Percentiles rank a stretch among this genome's conserved stretches.
phyloP scores from a whole-genome alignment of 345 rosid species.

The Gossypium rotundifolium region DNA sequence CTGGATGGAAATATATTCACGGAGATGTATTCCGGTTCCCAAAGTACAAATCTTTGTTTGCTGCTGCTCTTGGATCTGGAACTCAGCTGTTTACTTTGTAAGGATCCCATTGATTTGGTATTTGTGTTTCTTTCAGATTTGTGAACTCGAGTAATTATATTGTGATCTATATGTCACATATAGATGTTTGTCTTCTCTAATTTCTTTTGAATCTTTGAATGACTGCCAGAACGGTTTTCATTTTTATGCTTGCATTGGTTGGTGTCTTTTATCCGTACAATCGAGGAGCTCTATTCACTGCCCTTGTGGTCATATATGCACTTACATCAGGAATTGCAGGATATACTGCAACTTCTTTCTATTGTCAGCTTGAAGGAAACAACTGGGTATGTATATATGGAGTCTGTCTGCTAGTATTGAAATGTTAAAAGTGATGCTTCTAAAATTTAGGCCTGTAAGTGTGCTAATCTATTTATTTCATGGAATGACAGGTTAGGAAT shows the following conservation, averaged over 20 bases:
- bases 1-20: constrained; percentile 86
- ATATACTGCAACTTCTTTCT: constrained; percentile 74
- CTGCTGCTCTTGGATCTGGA: constrained; percentile 65
- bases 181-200: neutral
- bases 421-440: neutral
- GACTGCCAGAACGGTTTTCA: constrained; percentile 57
- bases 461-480: constrained; percentile 6
- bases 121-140: neutral
- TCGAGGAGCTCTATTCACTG: constrained; percentile 86
- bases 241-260: constrained; percentile 71
- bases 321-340: constrained; percentile 92
- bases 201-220: neutral
- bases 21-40: constrained; percentile 87
- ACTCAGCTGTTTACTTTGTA: constrained; percentile 78
- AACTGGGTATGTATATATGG: constrained; percentile 57
- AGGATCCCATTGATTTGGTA: constrained; percentile 17
- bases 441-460: neutral
- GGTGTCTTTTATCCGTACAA: constrained; percentile 91
- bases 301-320: constrained; percentile 78
- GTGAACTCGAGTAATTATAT: neutral
- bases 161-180: neutral
- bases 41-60: constrained; percentile 18
- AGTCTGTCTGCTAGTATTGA: neutral
- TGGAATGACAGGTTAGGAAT: constrained; percentile 60
- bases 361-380: constrained; percentile 82